phyloP scores from a whole-genome alignment of 1,284 basidiomycete genomes.

The Gomphus bonarii region DNA sequence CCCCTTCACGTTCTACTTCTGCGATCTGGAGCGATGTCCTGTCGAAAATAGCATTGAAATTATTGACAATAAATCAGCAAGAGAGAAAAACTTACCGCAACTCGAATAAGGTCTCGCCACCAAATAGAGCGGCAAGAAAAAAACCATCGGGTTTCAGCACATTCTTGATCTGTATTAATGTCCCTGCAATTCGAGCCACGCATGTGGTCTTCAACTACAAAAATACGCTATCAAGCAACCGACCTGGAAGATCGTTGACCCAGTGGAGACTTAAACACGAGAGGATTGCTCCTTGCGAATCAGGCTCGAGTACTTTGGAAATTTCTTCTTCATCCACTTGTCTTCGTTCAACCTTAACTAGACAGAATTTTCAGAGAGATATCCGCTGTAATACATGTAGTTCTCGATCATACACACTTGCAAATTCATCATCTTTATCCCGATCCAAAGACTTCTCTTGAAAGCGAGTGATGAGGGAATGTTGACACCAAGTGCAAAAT shows the following conservation, averaged over 20 bases:
- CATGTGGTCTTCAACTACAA: not conserved
- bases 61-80: not conserved
- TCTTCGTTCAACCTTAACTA: constrained; percentile 67
- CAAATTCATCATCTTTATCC: constrained; percentile 66
- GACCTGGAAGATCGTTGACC: constrained; percentile 96
- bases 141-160: constrained; percentile 87
- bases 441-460: constrained; percentile 58
- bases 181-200: constrained; percentile 36
- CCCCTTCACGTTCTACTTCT: constrained; percentile 90
- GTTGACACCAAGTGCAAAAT: not conserved
- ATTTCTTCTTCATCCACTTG: constrained; percentile 74
- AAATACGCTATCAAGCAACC: constrained; percentile 11
- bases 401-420: constrained; percentile 38
- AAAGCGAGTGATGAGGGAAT: not conserved
- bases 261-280: constrained; percentile 91
- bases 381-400: constrained; percentile 4
- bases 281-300: constrained; percentile 87
- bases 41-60: not conserved
- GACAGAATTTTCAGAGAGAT: not conserved
- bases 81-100: constrained; percentile 42
- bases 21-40: constrained; percentile 87
- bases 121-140: constrained; percentile 90
- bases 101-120: constrained; percentile 96
- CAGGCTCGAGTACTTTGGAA: constrained; percentile 48
- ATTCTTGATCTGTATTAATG: constrained; percentile 82